Base-by-base conservation (phyloP, 2,329 filamentous ascomycete species). In the Calonectria ilicicola region DNA sequence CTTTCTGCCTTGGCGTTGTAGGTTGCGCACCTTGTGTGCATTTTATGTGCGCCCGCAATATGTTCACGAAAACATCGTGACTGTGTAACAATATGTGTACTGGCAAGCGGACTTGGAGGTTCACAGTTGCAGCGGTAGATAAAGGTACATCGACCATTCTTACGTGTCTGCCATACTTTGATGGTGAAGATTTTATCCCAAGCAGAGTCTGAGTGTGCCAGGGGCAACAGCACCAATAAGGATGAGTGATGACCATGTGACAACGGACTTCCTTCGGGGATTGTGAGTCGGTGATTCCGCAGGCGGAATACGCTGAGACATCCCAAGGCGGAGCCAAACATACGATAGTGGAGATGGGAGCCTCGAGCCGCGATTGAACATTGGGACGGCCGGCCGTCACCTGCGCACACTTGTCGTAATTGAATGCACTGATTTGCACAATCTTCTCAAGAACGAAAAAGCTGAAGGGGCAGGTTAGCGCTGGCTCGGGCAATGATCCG, bases 1-100 rank as follows among this genome's bases (percentile, higher is more conserved):
- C 77, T 78, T 78, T 75, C 38, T 62, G 69, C 67, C 76, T 78
- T 78, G 74, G 76, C 74, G 70, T 70, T 66, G 71, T 76, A 74
- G 63, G 65, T 47, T 63, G 70, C 27, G 53, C 42, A 51, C 47
- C 60, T 47, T 12, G 74, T 21, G 74, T 38, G 53, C 42, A 51
- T 42, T 51, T 42, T 17, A 72, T 21, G 74, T 65, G 66, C 75
- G 67, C 53, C 56, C 62, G 64, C 70, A 64, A 67, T n/a, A n/a
- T n/a, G n/a, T n/a, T n/a, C 29, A 12, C 38, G 53, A 23, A 21
- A 15, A 21, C 15, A 35, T 21, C 17, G 21, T 19, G 27, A 17
- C 21, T 32, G 23, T 47, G 12, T 49, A n/a, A 23, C 9, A 15
- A 8, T 40, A 40, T 40, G 53, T 35, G 32, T 23, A 23, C 14